These are phyloP conservation scores for Fusarium marasasianum DNA, from an alignment of 2,329 filamentous ascomycete species.

Conservation along the genomic window DNA sequence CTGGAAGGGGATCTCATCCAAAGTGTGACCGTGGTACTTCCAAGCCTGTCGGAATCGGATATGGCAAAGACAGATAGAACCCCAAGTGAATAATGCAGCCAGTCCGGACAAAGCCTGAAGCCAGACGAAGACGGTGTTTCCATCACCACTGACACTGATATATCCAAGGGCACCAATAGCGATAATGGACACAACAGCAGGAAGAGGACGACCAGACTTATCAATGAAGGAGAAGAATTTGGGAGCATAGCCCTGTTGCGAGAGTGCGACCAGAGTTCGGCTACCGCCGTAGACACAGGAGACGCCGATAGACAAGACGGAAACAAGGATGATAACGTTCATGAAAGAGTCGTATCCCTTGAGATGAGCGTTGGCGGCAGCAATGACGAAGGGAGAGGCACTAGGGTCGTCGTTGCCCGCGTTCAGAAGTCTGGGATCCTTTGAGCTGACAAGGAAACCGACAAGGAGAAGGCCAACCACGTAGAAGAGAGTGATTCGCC, in stretches of 20 bases:
- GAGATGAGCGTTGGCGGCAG: constrained; percentile 63
- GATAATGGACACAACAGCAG: constrained; percentile 58
- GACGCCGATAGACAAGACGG: constrained; percentile 67
- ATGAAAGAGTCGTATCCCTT: constrained; percentile 64
- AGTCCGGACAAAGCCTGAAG: constrained; percentile 72
- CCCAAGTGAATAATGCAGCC: constrained; percentile 74
- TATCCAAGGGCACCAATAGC: constrained; percentile 62
- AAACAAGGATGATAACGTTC: constrained; percentile 68
- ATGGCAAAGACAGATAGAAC: constrained; percentile 73
- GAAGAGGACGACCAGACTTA: constrained; percentile 64
- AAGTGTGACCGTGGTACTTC: constrained; percentile 67
- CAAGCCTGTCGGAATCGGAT: constrained; percentile 75
- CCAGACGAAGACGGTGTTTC: constrained; percentile 69
- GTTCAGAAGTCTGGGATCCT: constrained; percentile 58
- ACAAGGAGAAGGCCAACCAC: constrained; percentile 62
- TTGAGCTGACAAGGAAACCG: constrained; percentile 59
- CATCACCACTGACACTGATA: constrained; percentile 55
- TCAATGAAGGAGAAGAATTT: constrained; percentile 67
- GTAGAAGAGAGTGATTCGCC: constrained; percentile 66
- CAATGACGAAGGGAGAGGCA: constrained; percentile 66
- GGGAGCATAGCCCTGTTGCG: constrained; percentile 68
- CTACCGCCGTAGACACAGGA: constrained; percentile 68
- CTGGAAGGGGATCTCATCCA: constrained; percentile 74
- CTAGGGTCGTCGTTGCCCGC: constrained; percentile 52
- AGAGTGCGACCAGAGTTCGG: constrained; percentile 66